Evolutionary conservation across 1,284 basidiomycete species (phyloP), one percentile per base, ranked within the genome.

Genomic region (Boletellus dicymbophilus): DNA sequence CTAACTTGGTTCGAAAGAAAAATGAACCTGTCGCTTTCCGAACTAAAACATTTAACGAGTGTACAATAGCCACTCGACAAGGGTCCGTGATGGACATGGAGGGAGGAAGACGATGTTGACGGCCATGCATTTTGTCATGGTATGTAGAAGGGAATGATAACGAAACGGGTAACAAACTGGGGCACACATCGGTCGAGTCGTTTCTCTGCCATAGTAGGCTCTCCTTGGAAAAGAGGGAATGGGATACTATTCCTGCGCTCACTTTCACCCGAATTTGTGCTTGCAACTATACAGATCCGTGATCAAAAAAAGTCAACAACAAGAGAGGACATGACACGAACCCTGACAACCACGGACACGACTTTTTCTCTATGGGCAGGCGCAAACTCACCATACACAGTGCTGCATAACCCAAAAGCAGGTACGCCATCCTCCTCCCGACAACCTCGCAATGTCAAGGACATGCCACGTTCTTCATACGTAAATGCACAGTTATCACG

Each of bases 221-320:
- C 44, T 64, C 45, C 66, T 60, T 48, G 62, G 65, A 65, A 36
- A 65, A 59, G n/a, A 66, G 62, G 20, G 78, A 46, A 13, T 79
- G 62, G 2, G 57, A 56, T 3, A 59, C 61, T 2, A 70, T 62
- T 16, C 65, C 65, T 1, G 72, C 63, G 25, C 70, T 72, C 16
- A 69, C 67, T 50, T 77, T 77, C 9, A 77, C 56, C 37, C 74
- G 70, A 44, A 84, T 62, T 54, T 71, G 75, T 20, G 79, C 81
- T 49, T 77, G 71, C n/a, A 86, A 56, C 84, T 85, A 48, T 18
- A 46, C 23, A 44, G 36, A 44, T 56, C 26, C 51, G 40, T 33
- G 34, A 37, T 30, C 41, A 15, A n/a, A n/a, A n/a, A n/a, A n/a
- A n/a, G n/a, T n/a, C 23, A 44, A 23, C 31, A 20, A 41, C 15